These are phyloP conservation scores for Chionographis japonica DNA, from an alignment of 106 monocot species.

Conservation along the genomic window DNA sequence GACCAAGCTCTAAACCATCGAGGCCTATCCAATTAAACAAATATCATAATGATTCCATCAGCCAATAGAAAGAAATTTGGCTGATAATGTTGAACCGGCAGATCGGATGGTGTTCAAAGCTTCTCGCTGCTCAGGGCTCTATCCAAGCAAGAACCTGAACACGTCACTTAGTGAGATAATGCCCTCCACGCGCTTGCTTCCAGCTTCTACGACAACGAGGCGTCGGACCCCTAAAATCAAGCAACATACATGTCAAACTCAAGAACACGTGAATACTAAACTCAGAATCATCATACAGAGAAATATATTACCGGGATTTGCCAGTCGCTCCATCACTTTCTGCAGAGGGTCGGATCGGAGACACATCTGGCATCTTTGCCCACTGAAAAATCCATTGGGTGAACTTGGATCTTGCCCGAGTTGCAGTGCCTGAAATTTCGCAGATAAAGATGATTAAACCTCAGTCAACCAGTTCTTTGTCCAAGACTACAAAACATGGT, in stretches of 20 bases:
- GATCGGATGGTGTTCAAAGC: neutral
- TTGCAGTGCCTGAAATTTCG: constrained; percentile 61
- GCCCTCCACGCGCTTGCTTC: constrained; percentile 31
- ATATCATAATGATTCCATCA: constrained; percentile 9
- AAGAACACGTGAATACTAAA: neutral
- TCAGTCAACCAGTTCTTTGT: no score
- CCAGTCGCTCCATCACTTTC: constrained; percentile 87
- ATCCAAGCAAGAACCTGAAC: constrained; percentile 28
- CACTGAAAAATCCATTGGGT: constrained; percentile 53
- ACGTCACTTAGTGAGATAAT: constrained; percentile 33
- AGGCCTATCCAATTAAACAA: constrained; percentile 15
- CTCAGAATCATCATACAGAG: neutral
- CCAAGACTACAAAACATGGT: no score
- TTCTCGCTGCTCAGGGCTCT: neutral
- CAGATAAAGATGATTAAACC: no score
- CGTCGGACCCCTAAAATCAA: constrained; percentile 30
- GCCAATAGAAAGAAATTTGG: neutral
- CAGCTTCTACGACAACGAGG: constrained; percentile 24
- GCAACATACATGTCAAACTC: neutral
- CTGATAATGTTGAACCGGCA: neutral
- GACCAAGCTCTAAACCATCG: constrained; percentile 11
- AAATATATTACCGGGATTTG: constrained; percentile 61
- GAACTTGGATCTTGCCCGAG: constrained; percentile 71
- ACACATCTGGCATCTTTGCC: constrained; percentile 96
- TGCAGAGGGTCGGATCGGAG: constrained; percentile 71